Base-by-base conservation (phyloP, 208 protist genomes). In the Porcisia hertigi region DNA sequence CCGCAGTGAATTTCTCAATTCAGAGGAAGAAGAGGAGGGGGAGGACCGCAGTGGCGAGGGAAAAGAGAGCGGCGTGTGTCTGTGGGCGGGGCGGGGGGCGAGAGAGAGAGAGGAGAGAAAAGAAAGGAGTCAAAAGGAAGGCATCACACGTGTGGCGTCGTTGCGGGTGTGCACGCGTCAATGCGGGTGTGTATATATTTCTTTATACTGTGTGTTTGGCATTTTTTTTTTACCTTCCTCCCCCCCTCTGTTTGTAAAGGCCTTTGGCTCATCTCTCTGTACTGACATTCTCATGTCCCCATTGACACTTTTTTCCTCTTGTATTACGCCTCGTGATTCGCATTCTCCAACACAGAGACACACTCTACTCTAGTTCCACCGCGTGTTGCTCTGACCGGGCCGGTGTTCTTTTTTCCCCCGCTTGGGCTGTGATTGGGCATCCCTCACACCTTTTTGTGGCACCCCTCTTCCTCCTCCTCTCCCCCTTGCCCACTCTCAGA, bases 1-100 rank as follows among this genome's bases (percentile, higher is more conserved):
- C 47, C 14, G 16, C 20, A 55, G 43, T 52, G 71, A 66, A 77
- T 78, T 78, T 78, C 41, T 78, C 65, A 78, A 78, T 81, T 75
- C 65, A 20, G 1, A 18, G 20, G 41, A 39, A 20, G 14, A 49
- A 52, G 11, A 52, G 11, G 11, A 52, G 11, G 47, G 45, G 47
- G 47, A 12, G 1, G 47, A 12, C 8, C 11, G 47, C 8, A 52
- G 11, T 14, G 47, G 47, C 0, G 11, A 12, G 47, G 5, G 47
- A 12, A 14, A 12, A 52, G 47, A 12, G 47, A 52, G 47, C 8
- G 11, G 5, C 5, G 11, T 52, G 47, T 52, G 47, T 1, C 47
- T 5, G 47, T 52, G 47, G 47, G 30, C 30, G 30, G 30, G 30
- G 30, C 30, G 30, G 34, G 18, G 18, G 18, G 36, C n/a, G 60